Evolutionary conservation across 805 yeast species (phyloP), one percentile per base, ranked within the genome.

Genomic region (Candida argentea): DNA sequence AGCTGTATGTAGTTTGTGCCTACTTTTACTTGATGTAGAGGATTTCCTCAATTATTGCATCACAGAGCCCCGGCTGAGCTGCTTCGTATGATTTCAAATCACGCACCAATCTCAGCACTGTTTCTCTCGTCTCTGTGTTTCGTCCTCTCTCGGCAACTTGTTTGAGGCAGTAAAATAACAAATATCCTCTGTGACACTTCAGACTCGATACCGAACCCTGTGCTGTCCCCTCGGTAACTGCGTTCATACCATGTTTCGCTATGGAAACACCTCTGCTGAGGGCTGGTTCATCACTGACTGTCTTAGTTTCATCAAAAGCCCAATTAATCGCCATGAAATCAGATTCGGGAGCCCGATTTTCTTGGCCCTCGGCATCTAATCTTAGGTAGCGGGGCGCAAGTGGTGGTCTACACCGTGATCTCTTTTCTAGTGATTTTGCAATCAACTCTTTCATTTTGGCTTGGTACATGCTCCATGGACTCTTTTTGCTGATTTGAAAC

Each of bases 41-140:
- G 10, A 18, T 7, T 44, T 80, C 89, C 47, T 80, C 84, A 6
- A 76, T 54, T 6, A 81, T 60, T 0, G 83, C 84, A 32, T 70
- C 76, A 26, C 73, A 55, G 24, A 81, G 57, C 0, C 91, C 91
- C 1, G 81, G 77, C 32, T 70, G 72, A 13, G 50, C 45, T 14
- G 41, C 33, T 40, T 81, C 86, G 18, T 66, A 61, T 3, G 44
- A 46, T 2, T 52, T 44, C 21, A 80, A 50, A 7, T 50, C 50
- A 5, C 51, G 42, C 20, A 58, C 54, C 27, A 80, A 46, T 3
- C 48, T 36, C 21, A 57, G 44, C 16, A 78, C 79, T 5, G 64
- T 51, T 3, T 37, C 33, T 26, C 57, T 65, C 0, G 84, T 72
- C 14, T 52, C 60, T 7, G 50, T 54, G n/a, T 66, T 57, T 21